Percentiles rank a stretch among this genome's conserved stretches.
phyloP scores from a whole-genome alignment of 73 alveolate genomes.

The Urostyla sp. region DNA sequence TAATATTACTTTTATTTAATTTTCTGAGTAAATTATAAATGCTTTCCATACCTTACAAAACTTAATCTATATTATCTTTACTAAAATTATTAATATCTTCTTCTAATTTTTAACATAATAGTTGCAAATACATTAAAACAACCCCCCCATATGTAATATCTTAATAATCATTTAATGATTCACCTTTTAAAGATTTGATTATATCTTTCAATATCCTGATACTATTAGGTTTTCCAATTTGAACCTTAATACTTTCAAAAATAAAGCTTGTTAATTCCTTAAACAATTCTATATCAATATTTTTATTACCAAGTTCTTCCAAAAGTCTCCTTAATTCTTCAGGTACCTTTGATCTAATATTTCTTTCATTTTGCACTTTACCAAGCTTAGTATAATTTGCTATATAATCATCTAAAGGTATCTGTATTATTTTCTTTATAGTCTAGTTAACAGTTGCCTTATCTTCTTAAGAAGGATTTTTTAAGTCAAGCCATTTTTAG shows the following conservation, averaged over 20 bases:
- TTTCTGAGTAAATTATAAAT: neutral
- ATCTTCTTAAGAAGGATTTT: conserved; percentile 15
- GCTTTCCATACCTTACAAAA: neutral
- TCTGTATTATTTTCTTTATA: conserved; percentile 16
- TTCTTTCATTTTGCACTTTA: conserved; percentile 25
- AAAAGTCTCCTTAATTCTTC: neutral
- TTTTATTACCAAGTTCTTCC: conserved; percentile 8
- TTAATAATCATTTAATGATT: neutral
- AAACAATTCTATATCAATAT: neutral
- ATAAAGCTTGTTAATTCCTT: neutral
- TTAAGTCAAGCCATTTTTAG: neutral
- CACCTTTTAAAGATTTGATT: neutral
- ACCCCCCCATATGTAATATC: neutral
- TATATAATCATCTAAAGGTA: conserved; percentile 41
- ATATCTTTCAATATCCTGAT: neutral
- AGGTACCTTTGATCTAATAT: conserved; percentile 34
- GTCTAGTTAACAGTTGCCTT: neutral
- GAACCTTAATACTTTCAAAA: neutral
- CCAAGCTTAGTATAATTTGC: conserved; percentile 1
- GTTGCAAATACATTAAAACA: neutral
- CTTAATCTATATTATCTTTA: conserved; percentile 22
- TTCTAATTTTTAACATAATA: neutral
- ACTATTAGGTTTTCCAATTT: conserved; percentile 7
- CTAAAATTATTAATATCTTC: neutral
- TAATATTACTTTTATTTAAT: neutral